These are phyloP conservation scores for Microcos paniculata DNA, from an alignment of 345 rosid species.

Conservation along the genomic window DNA sequence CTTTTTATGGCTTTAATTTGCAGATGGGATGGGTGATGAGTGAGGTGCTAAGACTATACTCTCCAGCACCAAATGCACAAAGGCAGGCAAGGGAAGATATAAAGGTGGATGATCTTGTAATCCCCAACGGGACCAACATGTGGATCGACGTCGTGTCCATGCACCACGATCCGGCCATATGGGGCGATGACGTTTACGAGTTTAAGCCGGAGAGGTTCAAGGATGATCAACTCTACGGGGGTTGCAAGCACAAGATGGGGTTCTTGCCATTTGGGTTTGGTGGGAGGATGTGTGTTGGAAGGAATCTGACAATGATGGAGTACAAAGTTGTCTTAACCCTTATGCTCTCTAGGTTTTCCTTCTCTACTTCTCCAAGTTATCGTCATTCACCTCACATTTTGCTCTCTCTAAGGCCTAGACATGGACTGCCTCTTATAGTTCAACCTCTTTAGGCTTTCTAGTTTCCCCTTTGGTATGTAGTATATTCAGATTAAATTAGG, in stretches of 20 bases:
- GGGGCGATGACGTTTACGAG: constrained; percentile 79
- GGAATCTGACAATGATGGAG: constrained; percentile 72
- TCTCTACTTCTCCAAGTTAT: constrained; percentile 63
- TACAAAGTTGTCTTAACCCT: constrained; percentile 67
- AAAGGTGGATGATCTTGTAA: constrained; percentile 35
- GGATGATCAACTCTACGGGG: constrained; percentile 57
- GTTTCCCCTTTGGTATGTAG: not conserved
- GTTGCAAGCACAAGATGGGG: constrained; percentile 90
- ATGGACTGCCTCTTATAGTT: constrained; percentile 70
- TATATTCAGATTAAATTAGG: not conserved
- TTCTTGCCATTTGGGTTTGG: constrained; percentile 94
- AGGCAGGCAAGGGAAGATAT: constrained; percentile 73
- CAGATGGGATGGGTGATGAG: constrained; percentile 96
- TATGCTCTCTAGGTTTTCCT: constrained; percentile 64
- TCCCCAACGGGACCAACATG: constrained; percentile 74
- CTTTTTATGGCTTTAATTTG: constrained; percentile 5
- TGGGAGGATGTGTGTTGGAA: constrained; percentile 90
- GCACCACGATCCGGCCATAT: constrained; percentile 77
- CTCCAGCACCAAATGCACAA: constrained; percentile 84
- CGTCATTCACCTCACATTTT: constrained; percentile 61
- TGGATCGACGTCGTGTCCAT: constrained; percentile 92
- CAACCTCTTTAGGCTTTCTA: constrained; percentile 34
- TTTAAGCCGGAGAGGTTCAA: constrained; percentile 85
- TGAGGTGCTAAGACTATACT: constrained; percentile 71
- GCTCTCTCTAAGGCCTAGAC: constrained; percentile 73